Evolutionary conservation across 805 yeast species (phyloP).

Genomic region (Suhomyces emberorum): DNA sequence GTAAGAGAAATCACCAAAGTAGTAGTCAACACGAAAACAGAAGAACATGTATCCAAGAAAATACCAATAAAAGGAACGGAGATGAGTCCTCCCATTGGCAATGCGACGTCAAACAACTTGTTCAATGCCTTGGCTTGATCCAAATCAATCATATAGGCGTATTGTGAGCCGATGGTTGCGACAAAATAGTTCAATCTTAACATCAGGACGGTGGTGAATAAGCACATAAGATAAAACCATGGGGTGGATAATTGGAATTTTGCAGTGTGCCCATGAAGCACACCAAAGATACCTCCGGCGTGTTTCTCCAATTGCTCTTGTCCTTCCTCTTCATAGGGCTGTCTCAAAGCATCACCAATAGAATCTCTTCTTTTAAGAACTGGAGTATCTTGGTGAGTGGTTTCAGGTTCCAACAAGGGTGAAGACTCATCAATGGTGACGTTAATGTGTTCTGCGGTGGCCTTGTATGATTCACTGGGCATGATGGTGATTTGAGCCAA

Average conservation of each 20-base stretch:
- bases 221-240: constrained; percentile 50
- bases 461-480: constrained; percentile 50
- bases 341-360: constrained; percentile 54
- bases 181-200: constrained; percentile 56
- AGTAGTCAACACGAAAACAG: constrained; percentile 40
- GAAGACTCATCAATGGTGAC: constrained; percentile 38
- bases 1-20: constrained; percentile 40
- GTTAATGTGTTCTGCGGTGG: constrained; percentile 28
- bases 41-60: constrained; percentile 47
- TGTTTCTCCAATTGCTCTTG: constrained; percentile 33
- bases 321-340: constrained; percentile 51
- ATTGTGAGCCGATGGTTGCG: constrained; percentile 57
- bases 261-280: constrained; percentile 52
- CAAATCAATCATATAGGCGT: constrained; percentile 42
- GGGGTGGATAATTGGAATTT: constrained; percentile 47
- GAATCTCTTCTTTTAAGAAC: constrained; percentile 43
- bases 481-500: constrained; percentile 44
- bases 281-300: constrained; percentile 50
- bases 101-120: constrained; percentile 48
- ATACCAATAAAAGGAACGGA: constrained; percentile 54
- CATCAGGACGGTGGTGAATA: constrained; percentile 55
- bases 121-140: constrained; percentile 39
- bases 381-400: neutral
- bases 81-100: constrained; percentile 55
- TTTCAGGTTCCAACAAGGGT: constrained; percentile 42